A percentile compares a stretch with the other conserved stretches of the same genome.
phyloP scores from a whole-genome alignment of 2,329 filamentous ascomycete genomes.

The Pseudopyricularia javanii region DNA sequence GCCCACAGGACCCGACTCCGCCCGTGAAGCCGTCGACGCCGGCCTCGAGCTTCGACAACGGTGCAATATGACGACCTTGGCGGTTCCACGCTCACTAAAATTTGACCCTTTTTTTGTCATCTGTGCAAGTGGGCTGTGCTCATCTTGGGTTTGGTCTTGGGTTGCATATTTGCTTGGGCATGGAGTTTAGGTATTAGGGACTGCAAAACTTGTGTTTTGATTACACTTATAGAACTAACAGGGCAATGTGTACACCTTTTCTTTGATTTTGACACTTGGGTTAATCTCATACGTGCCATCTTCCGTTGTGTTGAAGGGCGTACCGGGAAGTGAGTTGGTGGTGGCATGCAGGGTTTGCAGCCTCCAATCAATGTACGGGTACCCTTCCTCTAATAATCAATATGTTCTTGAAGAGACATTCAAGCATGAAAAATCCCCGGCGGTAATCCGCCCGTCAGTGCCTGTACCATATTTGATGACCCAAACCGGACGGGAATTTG shows the following conservation, averaged over 20 bases:
- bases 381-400: too few relatives aligned
- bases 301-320: too few relatives aligned
- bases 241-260: background rate
- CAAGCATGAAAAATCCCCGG: too few relatives aligned
- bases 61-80: background rate
- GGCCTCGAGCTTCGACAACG: constrained; percentile 2
- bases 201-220: background rate
- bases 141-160: background rate
- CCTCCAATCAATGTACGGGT: too few relatives aligned
- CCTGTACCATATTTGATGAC: too few relatives aligned
- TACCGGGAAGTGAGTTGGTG: too few relatives aligned
- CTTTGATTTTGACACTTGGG: background rate
- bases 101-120: background rate
- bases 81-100: background rate
- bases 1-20: constrained; percentile 44
- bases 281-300: background rate
- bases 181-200: background rate
- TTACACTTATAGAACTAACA: background rate
- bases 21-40: constrained; percentile 35
- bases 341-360: too few relatives aligned
- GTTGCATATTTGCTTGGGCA: background rate
- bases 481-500: too few relatives aligned
- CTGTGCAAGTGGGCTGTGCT: background rate
- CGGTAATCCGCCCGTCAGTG: too few relatives aligned
- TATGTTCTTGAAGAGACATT: too few relatives aligned